These are phyloP conservation scores for Euphorbia pulcherrima DNA, from an alignment of 345 rosid species.

Conservation along the genomic window DNA sequence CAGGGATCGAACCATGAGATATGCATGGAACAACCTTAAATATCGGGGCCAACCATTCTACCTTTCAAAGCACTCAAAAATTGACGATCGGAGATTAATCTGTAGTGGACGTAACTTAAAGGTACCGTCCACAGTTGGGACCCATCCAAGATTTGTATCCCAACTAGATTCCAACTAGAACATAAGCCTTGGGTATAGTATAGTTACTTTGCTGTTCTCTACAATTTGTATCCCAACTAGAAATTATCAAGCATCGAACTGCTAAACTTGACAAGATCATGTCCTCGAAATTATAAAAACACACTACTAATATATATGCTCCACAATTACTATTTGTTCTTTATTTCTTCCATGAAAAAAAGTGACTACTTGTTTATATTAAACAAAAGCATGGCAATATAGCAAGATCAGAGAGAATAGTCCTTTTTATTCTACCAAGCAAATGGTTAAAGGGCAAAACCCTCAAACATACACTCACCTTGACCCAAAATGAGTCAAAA, in stretches of 20 bases:
- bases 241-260: conserved; percentile 2
- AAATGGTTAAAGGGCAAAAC: neutral
- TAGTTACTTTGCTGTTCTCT: too few relatives aligned
- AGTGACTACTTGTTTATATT: neutral
- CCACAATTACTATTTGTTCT: neutral
- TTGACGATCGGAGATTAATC: too few relatives aligned
- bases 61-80: too few relatives aligned
- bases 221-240: neutral
- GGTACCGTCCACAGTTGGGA: too few relatives aligned
- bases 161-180: too few relatives aligned
- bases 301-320: neutral
- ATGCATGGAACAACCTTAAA: too few relatives aligned
- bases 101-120: too few relatives aligned
- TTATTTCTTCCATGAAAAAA: neutral
- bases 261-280: neutral
- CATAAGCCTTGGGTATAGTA: too few relatives aligned
- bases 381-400: neutral
- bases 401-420: neutral
- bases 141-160: too few relatives aligned
- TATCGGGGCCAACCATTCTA: too few relatives aligned
- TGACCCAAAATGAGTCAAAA: conserved; percentile 1
- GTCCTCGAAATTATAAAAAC: neutral
- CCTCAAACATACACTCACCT: neutral
- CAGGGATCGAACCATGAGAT: too few relatives aligned
- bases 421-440: neutral